phyloP scores from a whole-genome alignment of 1,139 yeast genomes.

The Yamadazyma trypodendri region DNA sequence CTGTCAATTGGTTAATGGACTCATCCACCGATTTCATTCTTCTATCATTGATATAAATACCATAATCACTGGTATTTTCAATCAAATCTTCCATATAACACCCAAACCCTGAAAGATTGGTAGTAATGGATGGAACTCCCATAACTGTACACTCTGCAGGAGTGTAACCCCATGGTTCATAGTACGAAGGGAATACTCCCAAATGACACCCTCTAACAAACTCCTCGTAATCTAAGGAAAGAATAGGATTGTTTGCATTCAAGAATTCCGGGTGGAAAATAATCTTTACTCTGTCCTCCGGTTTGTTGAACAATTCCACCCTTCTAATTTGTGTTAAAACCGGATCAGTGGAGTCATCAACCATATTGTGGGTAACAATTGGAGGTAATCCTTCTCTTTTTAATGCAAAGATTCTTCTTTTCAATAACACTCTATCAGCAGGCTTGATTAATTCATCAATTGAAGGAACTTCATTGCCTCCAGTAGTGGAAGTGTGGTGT shows the following conservation, averaged over 20 bases:
- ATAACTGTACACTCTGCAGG: conserved; percentile 99
- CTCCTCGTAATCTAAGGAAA: conserved; percentile 93
- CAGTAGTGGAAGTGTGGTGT: conserved; percentile 56
- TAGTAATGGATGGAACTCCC: conserved; percentile 99
- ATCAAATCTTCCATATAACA: conserved; percentile 98
- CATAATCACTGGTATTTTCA: conserved; percentile 92
- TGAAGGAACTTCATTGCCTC: conserved; percentile 50
- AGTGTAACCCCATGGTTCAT: conserved; percentile 99
- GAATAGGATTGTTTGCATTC: conserved; percentile 90
- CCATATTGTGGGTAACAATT: conserved; percentile 97
- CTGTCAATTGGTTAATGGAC: conserved; percentile 85
- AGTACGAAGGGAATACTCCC: conserved; percentile 98
- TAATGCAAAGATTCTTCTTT: conserved; percentile 90
- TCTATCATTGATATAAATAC: conserved; percentile 95
- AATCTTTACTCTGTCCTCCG: conserved; percentile 89
- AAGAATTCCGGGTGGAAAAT: conserved; percentile 97
- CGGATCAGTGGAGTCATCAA: conserved; percentile 88
- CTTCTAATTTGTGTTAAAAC: conserved; percentile 88
- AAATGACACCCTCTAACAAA: conserved; percentile 97
- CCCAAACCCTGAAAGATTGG: conserved; percentile 95
- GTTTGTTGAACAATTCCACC: conserved; percentile 85
- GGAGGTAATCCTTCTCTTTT: conserved; percentile 90
- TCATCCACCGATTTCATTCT: conserved; percentile 93
- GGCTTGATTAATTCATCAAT: conserved; percentile 83
- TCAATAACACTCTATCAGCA: conserved; percentile 84